Evolutionary conservation across 164 flowering plant genomes (phyloP).

Genomic region (Vitis amurensis): DNA sequence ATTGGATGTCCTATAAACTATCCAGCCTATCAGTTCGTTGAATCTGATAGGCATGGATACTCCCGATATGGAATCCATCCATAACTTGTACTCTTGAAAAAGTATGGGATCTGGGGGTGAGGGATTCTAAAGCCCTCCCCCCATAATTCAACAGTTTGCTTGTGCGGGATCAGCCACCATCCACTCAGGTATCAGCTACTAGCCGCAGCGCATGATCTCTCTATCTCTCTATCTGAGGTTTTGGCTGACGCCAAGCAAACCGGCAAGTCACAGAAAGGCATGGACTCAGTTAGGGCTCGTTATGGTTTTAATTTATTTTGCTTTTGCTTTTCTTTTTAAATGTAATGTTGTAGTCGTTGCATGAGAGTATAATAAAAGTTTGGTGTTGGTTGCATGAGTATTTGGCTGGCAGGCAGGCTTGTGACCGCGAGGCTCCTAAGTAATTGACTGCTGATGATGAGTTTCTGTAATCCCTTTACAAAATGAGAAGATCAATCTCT

Average conservation of each 20-base stretch:
- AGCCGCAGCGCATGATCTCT: not conserved
- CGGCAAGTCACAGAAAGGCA: slow-evolving; percentile 76
- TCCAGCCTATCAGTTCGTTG: slow-evolving; percentile 13
- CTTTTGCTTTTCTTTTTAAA: not conserved
- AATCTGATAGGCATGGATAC: slow-evolving; percentile 20
- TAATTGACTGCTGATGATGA: no score
- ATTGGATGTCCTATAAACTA: slow-evolving; percentile 12
- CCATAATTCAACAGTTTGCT: slow-evolving; percentile 18
- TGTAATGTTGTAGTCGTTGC: no score
- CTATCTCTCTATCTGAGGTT: slow-evolving; percentile 11
- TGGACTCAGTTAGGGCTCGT: slow-evolving; percentile 33
- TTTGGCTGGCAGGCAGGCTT: no score
- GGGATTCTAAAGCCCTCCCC: not conserved
- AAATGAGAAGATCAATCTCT: no score
- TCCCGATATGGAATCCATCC: slow-evolving; percentile 24
- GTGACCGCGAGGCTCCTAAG: no score
- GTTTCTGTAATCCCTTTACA: no score
- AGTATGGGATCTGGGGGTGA: not conserved
- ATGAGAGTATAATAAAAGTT: no score
- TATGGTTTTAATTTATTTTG: slow-evolving; percentile 5
- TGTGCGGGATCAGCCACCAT: not conserved
- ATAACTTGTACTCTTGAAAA: slow-evolving; percentile 30
- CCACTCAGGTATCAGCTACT: not conserved
- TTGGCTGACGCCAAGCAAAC: slow-evolving; percentile 36
- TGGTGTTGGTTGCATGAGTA: no score